Evolutionary conservation across 2,329 filamentous ascomycete genomes (phyloP).

Genomic region (Pezicula rhizophila): DNA sequence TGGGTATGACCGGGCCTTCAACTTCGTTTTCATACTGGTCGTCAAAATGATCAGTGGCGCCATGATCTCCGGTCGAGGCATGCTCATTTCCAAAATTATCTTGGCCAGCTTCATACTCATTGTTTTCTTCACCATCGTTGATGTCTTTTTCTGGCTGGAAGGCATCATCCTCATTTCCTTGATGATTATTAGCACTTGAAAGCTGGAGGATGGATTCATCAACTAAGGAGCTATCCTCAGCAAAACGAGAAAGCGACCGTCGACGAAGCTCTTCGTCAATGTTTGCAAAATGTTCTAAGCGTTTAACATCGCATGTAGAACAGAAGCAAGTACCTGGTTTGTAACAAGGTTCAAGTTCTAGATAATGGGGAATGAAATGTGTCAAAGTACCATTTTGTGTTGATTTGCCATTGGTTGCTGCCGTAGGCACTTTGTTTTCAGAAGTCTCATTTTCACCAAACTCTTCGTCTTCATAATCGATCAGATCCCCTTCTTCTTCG

Average conservation of each 20-base stretch:
- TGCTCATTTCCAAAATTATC: background rate
- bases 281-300: conserved; percentile 17
- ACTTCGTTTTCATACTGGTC: background rate
- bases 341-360: conserved; percentile 16
- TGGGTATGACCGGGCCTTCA: background rate
- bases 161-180: conserved; percentile 6
- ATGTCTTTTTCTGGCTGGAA: background rate
- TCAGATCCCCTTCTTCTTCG: conserved; percentile 34
- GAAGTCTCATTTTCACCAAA: conserved; percentile 4
- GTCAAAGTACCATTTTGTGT: conserved; percentile 20
- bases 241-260: conserved; percentile 13
- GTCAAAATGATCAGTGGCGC: background rate
- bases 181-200: conserved; percentile 8
- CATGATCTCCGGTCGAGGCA: background rate
- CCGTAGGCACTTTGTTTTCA: background rate
- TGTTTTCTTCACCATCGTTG: background rate
- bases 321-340: conserved; percentile 20
- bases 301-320: conserved; percentile 18
- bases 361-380: conserved; percentile 20
- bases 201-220: background rate
- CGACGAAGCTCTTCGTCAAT: conserved; percentile 18
- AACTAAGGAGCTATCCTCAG: conserved; percentile 1
- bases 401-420: conserved; percentile 7
- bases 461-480: conserved; percentile 45
- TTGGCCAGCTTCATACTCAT: conserved; percentile 6